Conservation (phyloP, 768 basidiomycete genomes). For the Wakefieldia striispora region DNA sequence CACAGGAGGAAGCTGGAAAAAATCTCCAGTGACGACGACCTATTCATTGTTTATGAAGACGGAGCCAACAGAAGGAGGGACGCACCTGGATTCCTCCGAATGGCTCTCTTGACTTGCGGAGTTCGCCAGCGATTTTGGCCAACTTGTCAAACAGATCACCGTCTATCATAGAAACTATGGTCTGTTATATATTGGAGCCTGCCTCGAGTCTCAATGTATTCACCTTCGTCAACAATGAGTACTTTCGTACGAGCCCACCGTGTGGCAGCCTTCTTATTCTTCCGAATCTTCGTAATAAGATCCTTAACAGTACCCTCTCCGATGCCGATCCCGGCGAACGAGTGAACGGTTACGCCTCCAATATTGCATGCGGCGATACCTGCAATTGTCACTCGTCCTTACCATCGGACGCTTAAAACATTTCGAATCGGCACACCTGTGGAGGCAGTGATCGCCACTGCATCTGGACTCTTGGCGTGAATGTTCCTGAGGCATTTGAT, state of each 20-base stretch:
- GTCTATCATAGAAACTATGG: conserved; percentile 94
- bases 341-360: conserved; percentile 93
- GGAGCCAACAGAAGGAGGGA: background rate
- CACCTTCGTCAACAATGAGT: conserved; percentile 81
- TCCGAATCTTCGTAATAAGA: conserved; percentile 64
- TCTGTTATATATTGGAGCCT: background rate
- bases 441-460: conserved; percentile 91
- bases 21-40: conserved; percentile 94
- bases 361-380: conserved; percentile 98
- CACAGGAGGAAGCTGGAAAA: conserved; percentile 97
- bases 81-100: conserved; percentile 93
- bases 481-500: conserved; percentile 69
- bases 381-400: conserved; percentile 22
- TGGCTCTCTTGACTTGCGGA: conserved; percentile 64
- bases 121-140: conserved; percentile 57
- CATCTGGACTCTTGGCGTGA: conserved; percentile 54
- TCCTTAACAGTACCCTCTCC: conserved; percentile 64
- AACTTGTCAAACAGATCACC: conserved; percentile 92
- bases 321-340: conserved; percentile 91
- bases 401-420: background rate
- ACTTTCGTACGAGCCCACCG: conserved; percentile 87
- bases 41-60: conserved; percentile 28
- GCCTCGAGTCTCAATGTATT: background rate
- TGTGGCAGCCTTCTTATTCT: conserved; percentile 78
- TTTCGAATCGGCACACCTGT: conserved; percentile 54